Base-by-base conservation (phyloP, 257 asterid species). In the Orobanche coerulescens region DNA sequence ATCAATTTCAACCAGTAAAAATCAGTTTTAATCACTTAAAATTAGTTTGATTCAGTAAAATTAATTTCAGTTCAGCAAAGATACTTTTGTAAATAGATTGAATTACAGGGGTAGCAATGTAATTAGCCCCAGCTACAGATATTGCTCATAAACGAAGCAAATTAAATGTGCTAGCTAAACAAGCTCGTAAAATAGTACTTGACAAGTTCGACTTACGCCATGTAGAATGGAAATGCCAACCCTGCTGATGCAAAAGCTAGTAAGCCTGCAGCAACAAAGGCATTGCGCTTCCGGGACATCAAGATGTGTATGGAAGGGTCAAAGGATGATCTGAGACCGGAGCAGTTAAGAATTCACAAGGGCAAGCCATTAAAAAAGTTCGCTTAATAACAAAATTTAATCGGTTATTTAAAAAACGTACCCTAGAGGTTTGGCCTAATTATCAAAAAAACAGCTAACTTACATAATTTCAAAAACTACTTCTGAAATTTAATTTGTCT, bases 141-240 rank as follows among this genome's bases (percentile, higher is more conserved):
- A 43, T 58, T 6, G 2, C 40, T 12, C 12, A 0, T 18, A 62
- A 63, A 69, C 15, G 0, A 62, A 62, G 34, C 36, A n/a, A 64
- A 57, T 4, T 12, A n/a, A n/a, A 42, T n/a, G 4, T 25, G 30
- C 1, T 8, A 18, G 19, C 23, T 47, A 26, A 40, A 42, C 11
- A 47, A 46, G 47, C 10, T 8, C 6, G 4, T 13, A 1, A 39
- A 31, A 13, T 37, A 69, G 10, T 40, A 15, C 5, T 19, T 34
- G 51, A 67, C 33, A 5, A 63, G 64, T 61, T 53, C 7, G 67
- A 71, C 96, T 73, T 77, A 91, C 95, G 85, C 98, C 97, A 92
- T 88, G 87, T 84, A 88, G 78, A 92, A 92, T 6, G 97, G 98
- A 55, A 88, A 92, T 33, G 98, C 81, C 68, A 93, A 73, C 48